A percentile compares a stretch with the other conserved stretches of the same genome.
phyloP scores from a whole-genome alignment of 2,329 filamentous ascomycete genomes.

The Stemphylium lycopersici region DNA sequence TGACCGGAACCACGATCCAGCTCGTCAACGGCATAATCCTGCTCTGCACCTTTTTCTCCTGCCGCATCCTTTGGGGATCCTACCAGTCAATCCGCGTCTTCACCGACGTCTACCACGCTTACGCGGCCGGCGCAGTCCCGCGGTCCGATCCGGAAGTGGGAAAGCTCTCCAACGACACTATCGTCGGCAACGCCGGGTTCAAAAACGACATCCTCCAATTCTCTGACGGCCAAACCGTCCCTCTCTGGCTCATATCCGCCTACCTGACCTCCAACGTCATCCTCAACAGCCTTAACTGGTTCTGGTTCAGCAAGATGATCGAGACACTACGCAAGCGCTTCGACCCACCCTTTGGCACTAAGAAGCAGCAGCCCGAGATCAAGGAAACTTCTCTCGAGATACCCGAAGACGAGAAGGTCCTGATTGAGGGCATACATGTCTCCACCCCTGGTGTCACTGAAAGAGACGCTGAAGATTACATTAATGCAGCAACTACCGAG shows the following conservation, averaged over 20 bases:
- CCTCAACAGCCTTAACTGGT: slow-evolving; percentile 78
- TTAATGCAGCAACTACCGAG: slow-evolving; percentile 13
- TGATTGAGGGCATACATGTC: slow-evolving; percentile 43
- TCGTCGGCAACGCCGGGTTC: slow-evolving; percentile 25
- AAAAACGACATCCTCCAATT: slow-evolving; percentile 58
- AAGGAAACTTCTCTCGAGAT: slow-evolving; percentile 20
- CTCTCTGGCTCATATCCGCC: slow-evolving; percentile 70
- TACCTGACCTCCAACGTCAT: slow-evolving; percentile 75
- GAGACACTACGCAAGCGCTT: slow-evolving; percentile 78
- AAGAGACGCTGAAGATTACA: slow-evolving; percentile 28
- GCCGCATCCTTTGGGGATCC: slow-evolving; percentile 78
- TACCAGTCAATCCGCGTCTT: slow-evolving; percentile 71
- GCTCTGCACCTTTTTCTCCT: slow-evolving; percentile 75
- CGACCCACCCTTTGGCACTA: slow-evolving; percentile 60
- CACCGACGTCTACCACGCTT: slow-evolving; percentile 65
- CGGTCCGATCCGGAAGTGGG: slow-evolving; percentile 38
- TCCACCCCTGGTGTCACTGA: slow-evolving; percentile 35
- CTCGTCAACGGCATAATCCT: slow-evolving; percentile 78
- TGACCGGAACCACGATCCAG: slow-evolving; percentile 76
- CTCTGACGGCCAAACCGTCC: slow-evolving; percentile 56
- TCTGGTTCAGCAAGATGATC: slow-evolving; percentile 90
- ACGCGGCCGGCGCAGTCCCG: slow-evolving; percentile 32
- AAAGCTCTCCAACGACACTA: slow-evolving; percentile 32
- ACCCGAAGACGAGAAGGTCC: slow-evolving; percentile 36
- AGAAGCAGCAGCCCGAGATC: slow-evolving; percentile 27